These are phyloP conservation scores for Salix koriyanagi DNA, from an alignment of 345 rosid species.

Conservation along the genomic window DNA sequence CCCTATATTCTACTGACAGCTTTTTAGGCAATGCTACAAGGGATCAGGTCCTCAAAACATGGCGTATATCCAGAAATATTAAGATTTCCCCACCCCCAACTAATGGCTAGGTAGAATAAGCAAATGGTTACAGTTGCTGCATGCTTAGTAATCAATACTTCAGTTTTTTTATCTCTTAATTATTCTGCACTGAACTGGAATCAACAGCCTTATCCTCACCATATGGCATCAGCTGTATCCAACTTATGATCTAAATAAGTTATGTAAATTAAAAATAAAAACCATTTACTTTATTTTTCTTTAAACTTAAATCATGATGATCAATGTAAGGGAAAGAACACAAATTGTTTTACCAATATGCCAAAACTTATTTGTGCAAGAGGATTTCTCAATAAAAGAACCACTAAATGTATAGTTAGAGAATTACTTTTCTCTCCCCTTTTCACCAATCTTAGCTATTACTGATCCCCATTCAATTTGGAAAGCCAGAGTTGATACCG, in stretches of 20 bases:
- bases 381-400: too few relatives aligned
- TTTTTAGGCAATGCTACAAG: too few relatives aligned
- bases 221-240: not conserved
- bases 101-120: too few relatives aligned
- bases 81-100: too few relatives aligned
- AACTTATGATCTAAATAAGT: not conserved
- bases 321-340: not conserved
- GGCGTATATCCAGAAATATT: too few relatives aligned
- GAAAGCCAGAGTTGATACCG: not conserved
- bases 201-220: not conserved
- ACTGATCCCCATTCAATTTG: too few relatives aligned
- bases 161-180: not conserved
- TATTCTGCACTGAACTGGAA: not conserved
- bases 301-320: not conserved
- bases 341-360: not conserved
- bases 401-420: not conserved
- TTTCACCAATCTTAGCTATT: not conserved
- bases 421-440: not conserved
- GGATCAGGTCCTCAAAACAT: too few relatives aligned
- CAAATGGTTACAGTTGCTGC: not conserved
- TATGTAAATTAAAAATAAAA: not conserved
- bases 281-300: not conserved
- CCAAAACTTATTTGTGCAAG: not conserved
- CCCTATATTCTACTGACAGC: too few relatives aligned
- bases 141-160: not conserved